These are phyloP conservation scores for Penicillium olsonii DNA, from an alignment of 2,329 filamentous ascomycete genomes.

Conservation along the genomic window DNA sequence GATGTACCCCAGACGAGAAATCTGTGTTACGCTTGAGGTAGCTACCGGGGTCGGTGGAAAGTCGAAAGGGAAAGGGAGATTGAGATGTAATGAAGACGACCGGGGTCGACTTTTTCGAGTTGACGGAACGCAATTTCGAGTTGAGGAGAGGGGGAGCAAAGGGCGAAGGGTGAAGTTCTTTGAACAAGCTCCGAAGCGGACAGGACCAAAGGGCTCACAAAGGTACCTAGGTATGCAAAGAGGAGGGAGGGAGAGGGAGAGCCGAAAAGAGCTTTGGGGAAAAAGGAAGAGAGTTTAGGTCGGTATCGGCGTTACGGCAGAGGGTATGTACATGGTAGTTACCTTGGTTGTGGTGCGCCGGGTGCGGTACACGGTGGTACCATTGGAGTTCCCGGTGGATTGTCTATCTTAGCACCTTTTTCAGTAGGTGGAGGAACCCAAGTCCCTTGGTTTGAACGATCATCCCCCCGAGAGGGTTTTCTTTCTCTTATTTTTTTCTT, in stretches of 20 bases:
- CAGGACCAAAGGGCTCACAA: no score
- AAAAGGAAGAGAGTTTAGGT: constrained; percentile 10
- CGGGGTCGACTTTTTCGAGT: constrained; percentile 7
- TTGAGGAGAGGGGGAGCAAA: constrained; percentile 9
- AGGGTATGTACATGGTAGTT: constrained; percentile 7
- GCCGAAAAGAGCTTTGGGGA: constrained; percentile 11
- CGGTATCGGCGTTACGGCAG: constrained; percentile 18
- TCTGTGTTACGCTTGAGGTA: constrained; percentile 43
- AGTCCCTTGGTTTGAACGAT: constrained; percentile 21
- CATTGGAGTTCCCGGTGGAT: constrained; percentile 3
- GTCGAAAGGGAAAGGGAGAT: constrained; percentile 1
- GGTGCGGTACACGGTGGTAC: constrained; percentile 7
- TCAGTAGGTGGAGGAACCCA: constrained; percentile 19
- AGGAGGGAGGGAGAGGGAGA: constrained; percentile 4
- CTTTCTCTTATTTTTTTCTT: background rate
- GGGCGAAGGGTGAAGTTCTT: background rate
- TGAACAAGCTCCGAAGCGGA: background rate
- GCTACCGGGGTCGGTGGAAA: constrained; percentile 29
- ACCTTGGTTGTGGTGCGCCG: constrained; percentile 3
- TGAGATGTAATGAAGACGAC: constrained; percentile 11
- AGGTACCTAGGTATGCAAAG: no score
- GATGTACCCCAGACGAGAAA: constrained; percentile 38
- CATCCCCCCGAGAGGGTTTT: constrained; percentile 6
- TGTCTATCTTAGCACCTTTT: constrained; percentile 25
- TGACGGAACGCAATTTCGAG: constrained; percentile 1